These are phyloP conservation scores for Ustilago xerochloae DNA, from an alignment of 1,284 basidiomycete species.

Conservation along the genomic window DNA sequence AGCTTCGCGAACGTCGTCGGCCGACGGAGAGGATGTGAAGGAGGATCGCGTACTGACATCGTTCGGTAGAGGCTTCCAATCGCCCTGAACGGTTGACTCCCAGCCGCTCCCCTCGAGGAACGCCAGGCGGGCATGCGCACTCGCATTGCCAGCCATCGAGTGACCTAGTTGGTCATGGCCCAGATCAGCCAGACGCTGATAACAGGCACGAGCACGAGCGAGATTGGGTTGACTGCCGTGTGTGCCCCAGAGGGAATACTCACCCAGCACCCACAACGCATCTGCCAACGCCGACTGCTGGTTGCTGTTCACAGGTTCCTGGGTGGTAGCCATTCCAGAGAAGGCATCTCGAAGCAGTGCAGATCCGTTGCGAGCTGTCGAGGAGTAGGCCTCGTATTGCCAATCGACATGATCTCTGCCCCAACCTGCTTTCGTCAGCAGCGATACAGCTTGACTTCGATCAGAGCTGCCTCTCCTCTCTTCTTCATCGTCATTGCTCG, in stretches of 20 bases:
- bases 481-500: background rate
- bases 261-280: slow-evolving; percentile 64
- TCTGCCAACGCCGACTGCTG: slow-evolving; percentile 41
- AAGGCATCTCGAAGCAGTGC: slow-evolving; percentile 14
- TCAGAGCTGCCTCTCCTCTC: no score
- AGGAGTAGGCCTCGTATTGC: slow-evolving; percentile 32
- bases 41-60: slow-evolving; percentile 19
- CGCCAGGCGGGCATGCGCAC: slow-evolving; percentile 61
- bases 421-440: slow-evolving; percentile 52
- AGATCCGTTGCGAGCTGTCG: slow-evolving; percentile 18
- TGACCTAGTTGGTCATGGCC: slow-evolving; percentile 31
- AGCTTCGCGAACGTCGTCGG: slow-evolving; percentile 27
- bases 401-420: slow-evolving; percentile 27
- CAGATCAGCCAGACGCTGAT: slow-evolving; percentile 48
- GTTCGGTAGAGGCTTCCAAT: slow-evolving; percentile 35
- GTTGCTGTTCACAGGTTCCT: background rate
- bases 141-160: slow-evolving; percentile 57
- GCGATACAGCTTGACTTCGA: slow-evolving; percentile 32
- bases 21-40: slow-evolving; percentile 27
- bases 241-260: slow-evolving; percentile 65
- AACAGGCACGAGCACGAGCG: slow-evolving; percentile 52
- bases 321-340: background rate
- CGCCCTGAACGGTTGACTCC: slow-evolving; percentile 50
- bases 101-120: slow-evolving; percentile 60
- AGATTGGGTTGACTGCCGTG: slow-evolving; percentile 58